These are phyloP conservation scores for Pseudocercospora ulei DNA, from an alignment of 2,329 filamentous ascomycete genomes.

Conservation along the genomic window DNA sequence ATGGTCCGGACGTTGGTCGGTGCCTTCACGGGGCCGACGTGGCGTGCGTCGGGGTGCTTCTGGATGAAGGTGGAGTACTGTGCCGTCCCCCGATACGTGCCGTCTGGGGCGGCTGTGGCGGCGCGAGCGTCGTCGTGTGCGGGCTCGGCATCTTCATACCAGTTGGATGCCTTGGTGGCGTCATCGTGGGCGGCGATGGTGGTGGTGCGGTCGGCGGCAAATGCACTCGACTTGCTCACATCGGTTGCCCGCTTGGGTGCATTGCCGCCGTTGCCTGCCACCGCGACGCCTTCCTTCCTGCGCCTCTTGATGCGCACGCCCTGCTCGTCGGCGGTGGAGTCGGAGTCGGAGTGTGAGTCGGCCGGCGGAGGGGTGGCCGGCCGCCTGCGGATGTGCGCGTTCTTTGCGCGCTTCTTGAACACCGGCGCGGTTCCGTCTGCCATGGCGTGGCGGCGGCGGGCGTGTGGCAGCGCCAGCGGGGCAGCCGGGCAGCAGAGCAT, in stretches of 20 bases:
- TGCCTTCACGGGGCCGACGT: constrained; percentile 78
- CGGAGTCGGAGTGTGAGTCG: constrained; percentile 48
- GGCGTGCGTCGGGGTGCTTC: constrained; percentile 63
- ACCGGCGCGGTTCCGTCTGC: constrained; percentile 42
- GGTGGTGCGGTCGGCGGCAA: constrained; percentile 51
- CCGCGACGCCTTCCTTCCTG: constrained; percentile 56
- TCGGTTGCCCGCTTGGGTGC: constrained; percentile 33
- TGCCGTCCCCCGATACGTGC: constrained; percentile 66
- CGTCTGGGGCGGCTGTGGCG: constrained; percentile 46
- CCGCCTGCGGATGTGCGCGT: constrained; percentile 70
- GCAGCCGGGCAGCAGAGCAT: too few species aligned
- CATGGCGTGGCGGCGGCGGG: constrained; percentile 25
- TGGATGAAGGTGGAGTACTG: constrained; percentile 66
- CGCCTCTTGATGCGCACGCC: constrained; percentile 71
- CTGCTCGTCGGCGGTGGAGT: constrained; percentile 65
- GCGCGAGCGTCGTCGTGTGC: constrained; percentile 22
- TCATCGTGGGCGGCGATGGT: constrained; percentile 64
- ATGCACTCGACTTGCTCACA: constrained; percentile 36
- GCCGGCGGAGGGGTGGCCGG: constrained; percentile 66
- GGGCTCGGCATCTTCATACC: constrained; percentile 64
- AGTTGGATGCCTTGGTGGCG: constrained; percentile 79
- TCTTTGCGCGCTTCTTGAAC: constrained; percentile 79
- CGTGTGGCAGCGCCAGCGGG: neutral
- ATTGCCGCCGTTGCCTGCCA: constrained; percentile 60
- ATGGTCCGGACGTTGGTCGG: constrained; percentile 83